Conservation (phyloP, 176 grass and related monocot species). For the Pontederia crassipes region DNA sequence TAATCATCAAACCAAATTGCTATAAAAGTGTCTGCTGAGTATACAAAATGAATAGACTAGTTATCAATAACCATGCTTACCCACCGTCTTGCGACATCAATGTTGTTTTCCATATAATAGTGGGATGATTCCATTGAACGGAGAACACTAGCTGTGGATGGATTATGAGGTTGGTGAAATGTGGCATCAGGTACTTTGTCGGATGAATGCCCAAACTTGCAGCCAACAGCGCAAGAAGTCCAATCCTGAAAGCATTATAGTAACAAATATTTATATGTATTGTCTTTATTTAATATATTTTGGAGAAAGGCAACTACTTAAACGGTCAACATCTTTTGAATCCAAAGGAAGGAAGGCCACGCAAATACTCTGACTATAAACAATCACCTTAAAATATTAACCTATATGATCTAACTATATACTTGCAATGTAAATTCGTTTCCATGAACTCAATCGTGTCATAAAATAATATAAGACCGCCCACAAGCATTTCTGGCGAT, state of each 20-base stretch:
- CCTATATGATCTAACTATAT: too few species aligned
- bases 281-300: neutral
- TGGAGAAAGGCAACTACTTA: conserved; percentile 4
- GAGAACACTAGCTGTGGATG: conserved; percentile 35
- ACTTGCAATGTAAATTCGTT: too few species aligned
- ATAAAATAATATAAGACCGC: too few species aligned
- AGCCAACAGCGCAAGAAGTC: conserved; percentile 69
- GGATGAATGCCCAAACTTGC: conserved; percentile 50
- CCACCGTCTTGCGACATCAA: conserved; percentile 81
- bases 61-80: conserved; percentile 54
- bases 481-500: too few species aligned
- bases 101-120: conserved; percentile 83
- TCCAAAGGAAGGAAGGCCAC: too few species aligned
- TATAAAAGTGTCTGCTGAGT: neutral
- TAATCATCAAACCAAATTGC: neutral
- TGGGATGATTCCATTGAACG: conserved; percentile 98
- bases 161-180: conserved; percentile 46
- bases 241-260: conserved; percentile 44
- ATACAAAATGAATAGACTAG: neutral
- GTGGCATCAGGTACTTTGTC: conserved; percentile 72
- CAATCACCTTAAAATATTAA: too few species aligned
- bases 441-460: too few species aligned
- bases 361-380: too few species aligned
- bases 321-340: neutral
- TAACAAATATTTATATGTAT: conserved; percentile 10